Conservation (phyloP, 2,329 filamentous ascomycete genomes). For the Ceratocystis diversiconidia region DNA sequence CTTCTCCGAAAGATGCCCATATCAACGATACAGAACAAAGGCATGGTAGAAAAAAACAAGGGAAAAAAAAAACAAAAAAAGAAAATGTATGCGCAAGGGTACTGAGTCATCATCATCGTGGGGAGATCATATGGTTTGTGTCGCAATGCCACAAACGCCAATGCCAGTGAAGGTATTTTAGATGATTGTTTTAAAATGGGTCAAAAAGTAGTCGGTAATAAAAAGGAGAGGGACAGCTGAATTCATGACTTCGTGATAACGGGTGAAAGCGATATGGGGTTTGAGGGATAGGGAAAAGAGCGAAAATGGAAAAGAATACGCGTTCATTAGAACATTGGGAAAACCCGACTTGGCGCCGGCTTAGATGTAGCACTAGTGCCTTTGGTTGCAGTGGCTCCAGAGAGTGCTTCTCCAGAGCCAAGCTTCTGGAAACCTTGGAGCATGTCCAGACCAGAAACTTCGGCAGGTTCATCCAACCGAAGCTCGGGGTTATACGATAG, state of each 20-base stretch:
- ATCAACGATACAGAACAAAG: neutral
- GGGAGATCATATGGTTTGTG: slow-evolving; percentile 10
- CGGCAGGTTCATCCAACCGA: slow-evolving; percentile 28
- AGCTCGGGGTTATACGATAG: slow-evolving; percentile 29
- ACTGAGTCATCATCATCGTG: slow-evolving; percentile 13
- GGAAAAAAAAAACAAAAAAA: neutral
- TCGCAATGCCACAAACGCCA: slow-evolving; percentile 6
- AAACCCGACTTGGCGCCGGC: slow-evolving; percentile 22
- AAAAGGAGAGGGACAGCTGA: slow-evolving; percentile 13
- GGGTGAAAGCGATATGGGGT: slow-evolving; percentile 26
- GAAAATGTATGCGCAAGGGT: neutral
- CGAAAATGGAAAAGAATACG: neutral
- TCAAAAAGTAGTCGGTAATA: slow-evolving; percentile 15
- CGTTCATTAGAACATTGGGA: slow-evolving; percentile 14
- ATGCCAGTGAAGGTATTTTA: slow-evolving; percentile 12
- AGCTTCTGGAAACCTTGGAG: slow-evolving; percentile 65
- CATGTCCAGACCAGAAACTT: slow-evolving; percentile 53
- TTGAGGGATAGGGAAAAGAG: neutral
- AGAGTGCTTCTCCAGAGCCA: slow-evolving; percentile 32
- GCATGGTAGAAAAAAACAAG: neutral
- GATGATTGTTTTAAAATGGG: slow-evolving; percentile 12
- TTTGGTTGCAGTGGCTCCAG: slow-evolving; percentile 23
- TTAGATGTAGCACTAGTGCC: slow-evolving; percentile 24
- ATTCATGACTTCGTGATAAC: slow-evolving; percentile 24
- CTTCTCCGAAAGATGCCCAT: neutral